These are phyloP conservation scores for Erysiphe pulchra DNA, from an alignment of 2,329 filamentous ascomycete species.

Conservation along the genomic window DNA sequence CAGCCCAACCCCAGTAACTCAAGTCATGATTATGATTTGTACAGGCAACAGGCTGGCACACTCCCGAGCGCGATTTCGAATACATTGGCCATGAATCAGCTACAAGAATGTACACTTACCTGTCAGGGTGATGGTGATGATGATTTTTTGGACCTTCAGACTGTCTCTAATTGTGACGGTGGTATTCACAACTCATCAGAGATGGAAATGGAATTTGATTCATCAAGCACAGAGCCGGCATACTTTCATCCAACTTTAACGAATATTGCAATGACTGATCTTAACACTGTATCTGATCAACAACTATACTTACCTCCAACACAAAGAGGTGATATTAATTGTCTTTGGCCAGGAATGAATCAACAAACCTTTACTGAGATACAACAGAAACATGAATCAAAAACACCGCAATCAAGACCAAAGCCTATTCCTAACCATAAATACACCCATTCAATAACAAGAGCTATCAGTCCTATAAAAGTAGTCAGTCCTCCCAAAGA, in stretches of 20 bases:
- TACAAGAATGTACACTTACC: slow-evolving; percentile 19
- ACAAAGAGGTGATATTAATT: slow-evolving; percentile 32
- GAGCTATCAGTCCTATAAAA: slow-evolving; percentile 14
- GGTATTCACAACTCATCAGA: slow-evolving; percentile 26
- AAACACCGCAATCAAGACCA: slow-evolving; percentile 12
- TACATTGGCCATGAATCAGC: slow-evolving; percentile 53
- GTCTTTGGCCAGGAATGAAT: slow-evolving; percentile 84
- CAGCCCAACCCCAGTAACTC: slow-evolving; percentile 46
- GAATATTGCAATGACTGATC: slow-evolving; percentile 36
- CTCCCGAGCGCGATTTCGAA: slow-evolving; percentile 61
- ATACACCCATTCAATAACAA: neutral
- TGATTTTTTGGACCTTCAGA: slow-evolving; percentile 48
- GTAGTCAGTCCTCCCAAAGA: slow-evolving; percentile 25
- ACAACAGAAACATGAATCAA: slow-evolving; percentile 35
- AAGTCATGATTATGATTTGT: slow-evolving; percentile 84
- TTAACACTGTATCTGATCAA: slow-evolving; percentile 42
- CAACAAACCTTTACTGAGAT: slow-evolving; percentile 61
- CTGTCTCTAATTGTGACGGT: slow-evolving; percentile 29
- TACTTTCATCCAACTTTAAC: slow-evolving; percentile 33
- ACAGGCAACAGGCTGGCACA: slow-evolving; percentile 86
- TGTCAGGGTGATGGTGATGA: slow-evolving; percentile 31
- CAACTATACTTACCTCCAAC: slow-evolving; percentile 20
- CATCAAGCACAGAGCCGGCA: slow-evolving; percentile 25
- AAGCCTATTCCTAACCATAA: neutral
- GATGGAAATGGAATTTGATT: slow-evolving; percentile 45